Evolutionary conservation across 176 grass and related monocot genomes (phyloP).

Genomic region (Hsuehochloa calcarea): DNA sequence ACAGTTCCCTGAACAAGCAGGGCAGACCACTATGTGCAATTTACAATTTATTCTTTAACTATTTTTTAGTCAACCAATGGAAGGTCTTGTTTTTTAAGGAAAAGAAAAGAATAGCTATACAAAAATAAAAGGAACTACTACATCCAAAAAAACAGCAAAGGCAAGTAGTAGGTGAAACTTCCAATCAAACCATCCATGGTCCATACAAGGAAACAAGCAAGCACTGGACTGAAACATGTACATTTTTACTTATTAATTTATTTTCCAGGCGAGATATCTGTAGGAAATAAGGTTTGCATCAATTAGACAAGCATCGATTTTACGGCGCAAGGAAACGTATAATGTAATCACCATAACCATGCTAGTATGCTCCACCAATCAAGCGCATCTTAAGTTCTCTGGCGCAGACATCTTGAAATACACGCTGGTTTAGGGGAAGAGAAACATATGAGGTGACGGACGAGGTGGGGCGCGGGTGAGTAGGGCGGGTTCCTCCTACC

Average conservation of each 20-base stretch:
- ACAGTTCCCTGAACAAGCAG: conserved; percentile 22
- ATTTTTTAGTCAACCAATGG: conserved; percentile 3
- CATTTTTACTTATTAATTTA: neutral
- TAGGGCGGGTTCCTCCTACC: neutral
- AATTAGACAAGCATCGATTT: neutral
- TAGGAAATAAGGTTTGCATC: neutral
- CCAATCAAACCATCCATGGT: neutral
- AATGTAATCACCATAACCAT: neutral
- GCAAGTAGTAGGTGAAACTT: neutral
- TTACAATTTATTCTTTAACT: conserved; percentile 2
- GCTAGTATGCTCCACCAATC: neutral
- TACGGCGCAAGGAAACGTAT: neutral
- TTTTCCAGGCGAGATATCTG: neutral
- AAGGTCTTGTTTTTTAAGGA: neutral
- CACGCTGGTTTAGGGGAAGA: neutral
- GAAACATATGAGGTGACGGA: neutral
- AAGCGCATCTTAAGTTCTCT: neutral
- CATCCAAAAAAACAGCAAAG: neutral
- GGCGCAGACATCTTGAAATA: neutral
- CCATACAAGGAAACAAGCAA: neutral
- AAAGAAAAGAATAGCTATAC: neutral
- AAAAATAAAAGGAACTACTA: neutral
- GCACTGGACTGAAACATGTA: neutral
- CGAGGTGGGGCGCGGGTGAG: neutral
- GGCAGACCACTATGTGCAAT: conserved; percentile 9